Conservation (phyloP, 2,329 filamentous ascomycete genomes). For the Didymella lethalis region DNA sequence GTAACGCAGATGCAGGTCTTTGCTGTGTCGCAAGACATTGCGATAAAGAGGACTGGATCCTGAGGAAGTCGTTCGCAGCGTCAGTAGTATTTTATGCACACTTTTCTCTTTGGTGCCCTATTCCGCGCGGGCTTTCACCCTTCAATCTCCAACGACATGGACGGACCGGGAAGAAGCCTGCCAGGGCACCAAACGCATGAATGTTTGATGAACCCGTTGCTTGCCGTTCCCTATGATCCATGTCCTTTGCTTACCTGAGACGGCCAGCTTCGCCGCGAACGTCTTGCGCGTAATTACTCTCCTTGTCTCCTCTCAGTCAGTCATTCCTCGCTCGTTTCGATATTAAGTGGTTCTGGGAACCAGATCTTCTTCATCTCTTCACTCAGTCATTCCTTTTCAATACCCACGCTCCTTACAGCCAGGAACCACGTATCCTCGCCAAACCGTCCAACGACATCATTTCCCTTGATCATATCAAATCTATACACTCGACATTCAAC, state of each 20-base stretch:
- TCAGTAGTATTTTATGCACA: neutral
- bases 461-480: conserved; percentile 6
- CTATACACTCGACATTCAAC: neutral
- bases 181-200: conserved; percentile 46
- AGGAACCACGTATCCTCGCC: conserved; percentile 3
- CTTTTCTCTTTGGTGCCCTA: conserved; percentile 1
- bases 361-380: conserved; percentile 30
- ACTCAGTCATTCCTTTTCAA: conserved; percentile 28
- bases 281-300: conserved; percentile 27
- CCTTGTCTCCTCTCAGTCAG: conserved; percentile 33
- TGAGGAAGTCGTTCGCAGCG: neutral
- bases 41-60: neutral
- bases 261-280: conserved; percentile 39
- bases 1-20: conserved; percentile 1
- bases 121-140: conserved; percentile 25
- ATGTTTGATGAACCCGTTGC: conserved; percentile 46
- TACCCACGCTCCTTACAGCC: conserved; percentile 25
- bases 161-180: conserved; percentile 39
- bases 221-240: conserved; percentile 41
- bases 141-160: conserved; percentile 41
- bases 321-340: conserved; percentile 22
- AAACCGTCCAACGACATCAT: conserved; percentile 14
- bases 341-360: conserved; percentile 36
- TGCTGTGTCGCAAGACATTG: neutral
- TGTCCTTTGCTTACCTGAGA: conserved; percentile 44